phyloP scores from a whole-genome alignment of 306 rosid genomes.

The Prunus kanzakura region DNA sequence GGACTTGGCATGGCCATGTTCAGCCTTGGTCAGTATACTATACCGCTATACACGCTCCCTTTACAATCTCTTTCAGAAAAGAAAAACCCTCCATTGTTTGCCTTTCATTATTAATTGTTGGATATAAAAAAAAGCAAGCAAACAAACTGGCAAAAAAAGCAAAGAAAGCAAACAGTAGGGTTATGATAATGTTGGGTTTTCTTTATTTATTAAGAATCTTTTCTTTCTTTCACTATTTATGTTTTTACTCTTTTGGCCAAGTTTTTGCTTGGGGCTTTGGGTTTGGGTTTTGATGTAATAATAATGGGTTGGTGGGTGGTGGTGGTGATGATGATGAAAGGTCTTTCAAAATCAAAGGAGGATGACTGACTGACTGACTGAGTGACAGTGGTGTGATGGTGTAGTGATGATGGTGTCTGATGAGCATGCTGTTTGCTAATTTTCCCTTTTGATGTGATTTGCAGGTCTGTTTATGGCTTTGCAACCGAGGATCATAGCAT shows the following conservation, averaged over 20 bases:
- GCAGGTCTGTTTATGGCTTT: conserved; percentile 97
- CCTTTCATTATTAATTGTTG: conserved; percentile 27
- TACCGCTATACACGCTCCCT: too few relatives aligned
- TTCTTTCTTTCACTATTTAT: background rate
- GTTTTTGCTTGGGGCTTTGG: conserved; percentile 8
- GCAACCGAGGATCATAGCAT: conserved; percentile 98
- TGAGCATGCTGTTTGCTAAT: background rate
- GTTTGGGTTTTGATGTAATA: conserved; percentile 18
- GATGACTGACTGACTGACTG: conserved; percentile 16
- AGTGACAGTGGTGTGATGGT: conserved; percentile 23
- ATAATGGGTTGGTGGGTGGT: conserved; percentile 29
- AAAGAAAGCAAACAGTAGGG: conserved; percentile 17
- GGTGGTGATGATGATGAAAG: conserved; percentile 52
- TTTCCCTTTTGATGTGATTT: conserved; percentile 7
- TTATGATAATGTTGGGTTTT: conserved; percentile 42
- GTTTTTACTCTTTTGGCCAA: conserved; percentile 30
- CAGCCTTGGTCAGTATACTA: conserved; percentile 74
- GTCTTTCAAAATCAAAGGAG: conserved; percentile 32
- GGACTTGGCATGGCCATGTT: conserved; percentile 99
- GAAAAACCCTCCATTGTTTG: too few relatives aligned
- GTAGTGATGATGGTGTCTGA: conserved; percentile 23
- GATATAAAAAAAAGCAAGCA: conserved; percentile 12
- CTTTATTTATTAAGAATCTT: conserved; percentile 24
- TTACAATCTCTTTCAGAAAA: too few relatives aligned
- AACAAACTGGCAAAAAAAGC: conserved; percentile 22